Evolutionary conservation across 164 flowering plant species (phyloP), one percentile per base, ranked within the genome.

Genomic region (Nelumbo lutea): DNA sequence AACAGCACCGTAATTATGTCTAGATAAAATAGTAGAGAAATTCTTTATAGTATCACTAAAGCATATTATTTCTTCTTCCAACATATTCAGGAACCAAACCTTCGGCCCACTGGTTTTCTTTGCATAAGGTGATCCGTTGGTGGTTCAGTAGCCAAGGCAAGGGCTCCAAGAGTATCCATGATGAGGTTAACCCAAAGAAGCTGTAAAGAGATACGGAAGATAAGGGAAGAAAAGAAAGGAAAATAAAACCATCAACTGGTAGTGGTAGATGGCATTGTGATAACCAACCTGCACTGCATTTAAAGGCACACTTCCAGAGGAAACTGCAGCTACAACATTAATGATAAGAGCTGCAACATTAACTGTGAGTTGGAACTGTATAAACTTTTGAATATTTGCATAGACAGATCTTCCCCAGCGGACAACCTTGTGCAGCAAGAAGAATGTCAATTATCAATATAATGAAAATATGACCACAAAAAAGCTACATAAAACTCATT

Each of bases 131-230:
- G 91, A 79, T 95, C 91, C 1, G 98, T 90, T 13, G 98, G 99
- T 64, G 97, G 98, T 78, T 92, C 99, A 45, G 99, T 92, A 15
- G 99, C 99, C 78, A 95, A 79, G 3, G 99, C 99, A 74, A 95
- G 86, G 44, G 96, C 99, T 72, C 98, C 99, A 66, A 95, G 90
- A 51, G 98, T 95, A 76, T 95, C 98, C 98, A 92, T 92, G 70
- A 95, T 92, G 59, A 95, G 95, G 75, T 95, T 90, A 57, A 95
- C 97, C 99, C 99, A 95, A 3, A 95, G 93, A 80, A 95, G 97
- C 97, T 95, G 80, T 15, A 70, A 3, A 39, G 55, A 67, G 14
- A 48, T 59, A 40, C 11, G 46, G 43, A 44, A 53, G 41, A 52
- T 1, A 11, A 53, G n/a, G 73, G 58, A 62, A 56, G 10, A 61